These are phyloP conservation scores for Daldinia decipiens DNA, from an alignment of 495 filamentous ascomycete species.

Conservation along the genomic window DNA sequence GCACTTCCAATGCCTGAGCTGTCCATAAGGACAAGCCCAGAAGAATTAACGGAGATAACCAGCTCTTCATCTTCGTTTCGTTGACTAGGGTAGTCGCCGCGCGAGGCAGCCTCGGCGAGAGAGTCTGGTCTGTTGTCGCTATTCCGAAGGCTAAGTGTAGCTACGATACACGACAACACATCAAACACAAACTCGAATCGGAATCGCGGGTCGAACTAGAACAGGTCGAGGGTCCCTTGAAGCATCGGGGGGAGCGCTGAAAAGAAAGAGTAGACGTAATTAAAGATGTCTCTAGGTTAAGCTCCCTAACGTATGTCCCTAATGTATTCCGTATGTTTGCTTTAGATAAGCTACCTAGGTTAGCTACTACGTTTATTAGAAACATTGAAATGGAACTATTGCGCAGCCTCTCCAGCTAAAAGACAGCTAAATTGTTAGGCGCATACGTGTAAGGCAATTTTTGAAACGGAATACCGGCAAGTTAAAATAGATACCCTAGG, in stretches of 20 bases:
- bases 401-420: background rate
- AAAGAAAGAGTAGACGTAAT: slow-evolving; percentile 1
- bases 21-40: slow-evolving; percentile 65
- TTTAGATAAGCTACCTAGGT: background rate
- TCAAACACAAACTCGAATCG: slow-evolving; percentile 1
- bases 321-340: no score
- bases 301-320: background rate
- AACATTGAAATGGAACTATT: slow-evolving; percentile 1
- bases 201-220: slow-evolving; percentile 1
- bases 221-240: slow-evolving; percentile 1
- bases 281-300: background rate
- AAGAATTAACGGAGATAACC: slow-evolving; percentile 49
- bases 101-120: slow-evolving; percentile 46
- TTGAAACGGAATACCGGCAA: slow-evolving; percentile 1
- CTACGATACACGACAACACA: background rate
- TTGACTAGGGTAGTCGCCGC: slow-evolving; percentile 37
- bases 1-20: slow-evolving; percentile 71
- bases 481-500: background rate
- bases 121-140: slow-evolving; percentile 36
- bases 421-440: slow-evolving; percentile 1
- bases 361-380: background rate
- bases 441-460: slow-evolving; percentile 15
- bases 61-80: slow-evolving; percentile 54
- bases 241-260: slow-evolving; percentile 14
- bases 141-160: slow-evolving; percentile 13